phyloP scores from a whole-genome alignment of 2,329 filamentous ascomycete genomes.

The Neopestalotiopsis sp. region DNA sequence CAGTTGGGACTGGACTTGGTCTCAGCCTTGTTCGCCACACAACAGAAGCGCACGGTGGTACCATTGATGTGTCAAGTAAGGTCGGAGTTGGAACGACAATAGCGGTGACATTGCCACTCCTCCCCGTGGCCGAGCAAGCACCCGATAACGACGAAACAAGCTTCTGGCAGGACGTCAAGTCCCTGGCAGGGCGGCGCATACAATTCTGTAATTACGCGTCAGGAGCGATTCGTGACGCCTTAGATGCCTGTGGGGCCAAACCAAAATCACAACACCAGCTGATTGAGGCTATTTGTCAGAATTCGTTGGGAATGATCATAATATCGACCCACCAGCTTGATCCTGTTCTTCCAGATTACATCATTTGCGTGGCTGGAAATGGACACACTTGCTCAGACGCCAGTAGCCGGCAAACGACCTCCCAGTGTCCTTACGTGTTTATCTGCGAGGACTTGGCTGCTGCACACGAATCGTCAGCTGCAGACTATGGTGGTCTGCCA shows the following conservation, averaged over 20 bases:
- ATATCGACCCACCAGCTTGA: conserved; percentile 5
- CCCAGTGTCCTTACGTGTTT: background rate
- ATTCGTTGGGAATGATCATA: conserved; percentile 39
- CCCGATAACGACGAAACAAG: background rate
- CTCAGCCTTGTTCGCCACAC: conserved; percentile 68
- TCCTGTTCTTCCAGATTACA: conserved; percentile 25
- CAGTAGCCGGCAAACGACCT: background rate
- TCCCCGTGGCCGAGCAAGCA: background rate
- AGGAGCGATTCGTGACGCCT: background rate
- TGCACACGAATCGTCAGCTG: background rate
- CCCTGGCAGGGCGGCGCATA: background rate
- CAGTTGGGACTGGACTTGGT: conserved; percentile 67
- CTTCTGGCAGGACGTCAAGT: conserved; percentile 4
- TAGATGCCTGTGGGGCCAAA: background rate
- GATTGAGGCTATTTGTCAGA: conserved; percentile 34
- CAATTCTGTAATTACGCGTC: background rate
- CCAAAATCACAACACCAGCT: conserved; percentile 14
- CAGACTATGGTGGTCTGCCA: background rate
- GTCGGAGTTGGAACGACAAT: conserved; percentile 37
- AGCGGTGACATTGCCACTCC: conserved; percentile 28
- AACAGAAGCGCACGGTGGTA: conserved; percentile 29
- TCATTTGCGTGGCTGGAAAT: conserved; percentile 27
- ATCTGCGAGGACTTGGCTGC: conserved; percentile 7
- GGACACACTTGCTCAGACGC: background rate
- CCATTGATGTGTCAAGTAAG: conserved; percentile 25